These are phyloP conservation scores for Acacia melanoxylon DNA, from an alignment of 306 rosid species.

Conservation along the genomic window DNA sequence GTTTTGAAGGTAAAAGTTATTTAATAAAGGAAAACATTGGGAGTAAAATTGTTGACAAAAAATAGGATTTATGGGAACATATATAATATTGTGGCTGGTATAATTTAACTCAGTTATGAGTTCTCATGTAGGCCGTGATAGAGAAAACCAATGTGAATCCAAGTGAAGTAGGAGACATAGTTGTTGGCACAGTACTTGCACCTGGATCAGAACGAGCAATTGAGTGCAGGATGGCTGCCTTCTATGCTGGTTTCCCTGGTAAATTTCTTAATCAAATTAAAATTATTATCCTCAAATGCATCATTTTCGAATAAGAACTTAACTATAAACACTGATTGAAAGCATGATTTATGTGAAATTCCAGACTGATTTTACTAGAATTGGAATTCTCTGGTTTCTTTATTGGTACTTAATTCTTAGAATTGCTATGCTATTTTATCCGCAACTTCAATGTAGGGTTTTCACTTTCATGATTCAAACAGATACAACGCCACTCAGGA, in stretches of 20 bases:
- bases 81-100: slow-evolving; percentile 21
- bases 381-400: not conserved
- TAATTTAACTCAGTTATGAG: slow-evolving; percentile 7
- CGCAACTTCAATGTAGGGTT: slow-evolving; percentile 4
- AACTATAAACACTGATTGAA: not conserved
- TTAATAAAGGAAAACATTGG: not conserved
- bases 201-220: slow-evolving; percentile 89
- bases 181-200: slow-evolving; percentile 86
- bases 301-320: not conserved
- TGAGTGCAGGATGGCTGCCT: slow-evolving; percentile 92
- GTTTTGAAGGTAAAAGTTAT: slow-evolving; percentile 71
- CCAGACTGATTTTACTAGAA: not conserved
- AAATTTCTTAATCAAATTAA: slow-evolving; percentile 8
- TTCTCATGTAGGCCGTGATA: slow-evolving; percentile 65
- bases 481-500: slow-evolving; percentile 82
- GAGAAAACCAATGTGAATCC: slow-evolving; percentile 80
- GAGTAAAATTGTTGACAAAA: not conserved
- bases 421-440: not conserved
- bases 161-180: slow-evolving; percentile 80
- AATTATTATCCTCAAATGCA: not conserved
- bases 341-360: slow-evolving; percentile 9
- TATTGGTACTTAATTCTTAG: slow-evolving; percentile 12
- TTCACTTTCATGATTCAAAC: slow-evolving; percentile 30
- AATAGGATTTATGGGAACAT: not conserved
- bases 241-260: slow-evolving; percentile 95